Conservation (phyloP, 345 rosid genomes). For the Balakata baccata region DNA sequence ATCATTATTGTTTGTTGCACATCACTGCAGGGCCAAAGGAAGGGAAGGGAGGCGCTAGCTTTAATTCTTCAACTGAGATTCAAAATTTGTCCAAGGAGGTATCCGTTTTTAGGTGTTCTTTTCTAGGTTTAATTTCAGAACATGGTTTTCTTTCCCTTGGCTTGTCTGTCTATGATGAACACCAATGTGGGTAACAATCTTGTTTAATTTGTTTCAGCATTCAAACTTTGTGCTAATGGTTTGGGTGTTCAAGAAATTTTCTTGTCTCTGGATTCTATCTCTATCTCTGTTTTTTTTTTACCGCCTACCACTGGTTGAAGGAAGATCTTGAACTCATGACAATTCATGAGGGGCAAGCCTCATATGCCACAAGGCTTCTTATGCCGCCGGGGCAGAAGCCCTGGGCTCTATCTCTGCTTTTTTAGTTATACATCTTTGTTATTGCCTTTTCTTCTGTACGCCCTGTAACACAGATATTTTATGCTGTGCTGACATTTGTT, state of each 20-base stretch:
- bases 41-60: slow-evolving; percentile 40
- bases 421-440: not conserved
- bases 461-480: not conserved
- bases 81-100: slow-evolving; percentile 84
- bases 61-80: slow-evolving; percentile 48
- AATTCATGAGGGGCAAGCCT: no score
- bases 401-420: not conserved
- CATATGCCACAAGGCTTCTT: no score
- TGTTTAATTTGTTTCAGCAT: not conserved
- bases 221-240: not conserved
- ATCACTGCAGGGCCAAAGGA: slow-evolving; percentile 52
- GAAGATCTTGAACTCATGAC: no score
- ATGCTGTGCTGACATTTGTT: slow-evolving; percentile 9
- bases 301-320: no score
- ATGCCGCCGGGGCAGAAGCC: no score
- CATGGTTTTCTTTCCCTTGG: slow-evolving; percentile 1
- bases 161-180: slow-evolving; percentile 7
- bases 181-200: not conserved
- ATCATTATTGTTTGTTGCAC: slow-evolving; percentile 6
- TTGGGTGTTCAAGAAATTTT: not conserved
- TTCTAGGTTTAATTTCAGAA: slow-evolving; percentile 1
- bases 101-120: slow-evolving; percentile 15
- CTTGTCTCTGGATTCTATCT: not conserved
- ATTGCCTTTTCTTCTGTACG: not conserved
- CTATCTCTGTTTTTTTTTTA: no score